These are phyloP conservation scores for Apiospora rasikravindrae DNA, from an alignment of 2,329 filamentous ascomycete species.

Conservation along the genomic window DNA sequence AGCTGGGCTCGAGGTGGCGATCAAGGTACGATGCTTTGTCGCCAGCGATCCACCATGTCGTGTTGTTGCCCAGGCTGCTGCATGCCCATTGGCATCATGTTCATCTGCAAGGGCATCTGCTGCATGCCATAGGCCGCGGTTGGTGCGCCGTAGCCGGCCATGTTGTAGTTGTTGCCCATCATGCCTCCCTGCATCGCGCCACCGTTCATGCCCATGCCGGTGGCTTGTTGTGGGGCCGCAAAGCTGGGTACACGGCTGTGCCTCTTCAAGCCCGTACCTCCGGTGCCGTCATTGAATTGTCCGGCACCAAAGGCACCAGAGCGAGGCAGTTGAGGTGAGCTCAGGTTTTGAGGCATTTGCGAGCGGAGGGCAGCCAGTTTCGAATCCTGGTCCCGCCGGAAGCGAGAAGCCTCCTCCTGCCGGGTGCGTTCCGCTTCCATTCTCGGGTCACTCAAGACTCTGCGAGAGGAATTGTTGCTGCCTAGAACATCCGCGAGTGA, in stretches of 20 bases:
- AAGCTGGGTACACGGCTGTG: slow-evolving; percentile 9
- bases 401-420: slow-evolving; percentile 47
- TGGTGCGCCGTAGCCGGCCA: slow-evolving; percentile 19
- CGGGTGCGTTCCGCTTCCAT: slow-evolving; percentile 47
- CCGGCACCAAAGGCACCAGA: slow-evolving; percentile 57
- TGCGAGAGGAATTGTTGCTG: slow-evolving; percentile 46
- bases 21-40: slow-evolving; percentile 38
- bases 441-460: slow-evolving; percentile 47
- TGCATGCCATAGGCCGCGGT: slow-evolving; percentile 27
- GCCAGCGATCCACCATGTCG: slow-evolving; percentile 41
- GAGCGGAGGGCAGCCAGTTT: slow-evolving; percentile 54
- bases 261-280: slow-evolving; percentile 40
- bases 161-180: slow-evolving; percentile 13
- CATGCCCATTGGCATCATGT: slow-evolving; percentile 28
- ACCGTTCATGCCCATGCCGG: slow-evolving; percentile 4
- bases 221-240: background rate
- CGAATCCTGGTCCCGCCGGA: slow-evolving; percentile 49
- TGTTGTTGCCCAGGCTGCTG: slow-evolving; percentile 36
- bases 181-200: slow-evolving; percentile 8
- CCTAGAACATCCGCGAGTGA: slow-evolving; percentile 64
- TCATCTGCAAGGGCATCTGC: slow-evolving; percentile 24
- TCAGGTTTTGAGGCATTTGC: slow-evolving; percentile 54
- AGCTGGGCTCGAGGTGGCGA: background rate
- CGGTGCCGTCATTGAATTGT: slow-evolving; percentile 59
- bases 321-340: slow-evolving; percentile 37